These are phyloP conservation scores for Medakamo hakoo DNA, from an alignment of 139 green algal species.

Conservation along the genomic window DNA sequence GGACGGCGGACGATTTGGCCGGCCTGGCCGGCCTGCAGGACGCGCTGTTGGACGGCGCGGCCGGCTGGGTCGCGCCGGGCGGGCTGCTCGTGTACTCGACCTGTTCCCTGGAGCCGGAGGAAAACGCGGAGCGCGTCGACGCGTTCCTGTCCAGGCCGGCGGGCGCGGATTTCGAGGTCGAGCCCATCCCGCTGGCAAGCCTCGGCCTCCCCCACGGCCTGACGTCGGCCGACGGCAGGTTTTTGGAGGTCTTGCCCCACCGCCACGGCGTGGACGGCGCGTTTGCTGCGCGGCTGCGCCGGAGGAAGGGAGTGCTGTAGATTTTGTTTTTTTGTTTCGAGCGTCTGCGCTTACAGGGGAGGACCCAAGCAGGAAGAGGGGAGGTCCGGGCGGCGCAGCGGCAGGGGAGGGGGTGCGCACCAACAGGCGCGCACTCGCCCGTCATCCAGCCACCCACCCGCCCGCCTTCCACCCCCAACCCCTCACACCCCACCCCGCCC, in stretches of 20 bases:
- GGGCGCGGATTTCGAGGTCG: background rate
- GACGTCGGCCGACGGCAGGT: slow-evolving; percentile 26
- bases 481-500: too few relatives aligned
- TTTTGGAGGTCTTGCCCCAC: slow-evolving; percentile 56
- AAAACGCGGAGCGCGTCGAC: slow-evolving; percentile 28
- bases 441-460: too few relatives aligned
- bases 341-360: too few relatives aligned
- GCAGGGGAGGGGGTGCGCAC: too few relatives aligned
- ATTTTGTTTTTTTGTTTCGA: background rate
- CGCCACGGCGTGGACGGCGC: slow-evolving; percentile 66
- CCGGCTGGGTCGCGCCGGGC: slow-evolving; percentile 45
- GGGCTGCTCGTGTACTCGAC: slow-evolving; percentile 82
- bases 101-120: slow-evolving; percentile 49
- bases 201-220: slow-evolving; percentile 8
- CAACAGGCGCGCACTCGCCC: too few relatives aligned
- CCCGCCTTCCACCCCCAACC: too few relatives aligned
- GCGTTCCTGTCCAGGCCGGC: slow-evolving; percentile 21
- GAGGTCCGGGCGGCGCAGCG: too few relatives aligned
- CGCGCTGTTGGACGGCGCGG: slow-evolving; percentile 50
- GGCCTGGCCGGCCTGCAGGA: slow-evolving; percentile 15
- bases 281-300: slow-evolving; percentile 53
- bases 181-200: background rate
- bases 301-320: background rate
- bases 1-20: slow-evolving; percentile 33
- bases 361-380: too few relatives aligned